Conservation (phyloP, 225 moss, liverwort and hornwort species). For the Bryoerythrophyllum caledonicum region DNA sequence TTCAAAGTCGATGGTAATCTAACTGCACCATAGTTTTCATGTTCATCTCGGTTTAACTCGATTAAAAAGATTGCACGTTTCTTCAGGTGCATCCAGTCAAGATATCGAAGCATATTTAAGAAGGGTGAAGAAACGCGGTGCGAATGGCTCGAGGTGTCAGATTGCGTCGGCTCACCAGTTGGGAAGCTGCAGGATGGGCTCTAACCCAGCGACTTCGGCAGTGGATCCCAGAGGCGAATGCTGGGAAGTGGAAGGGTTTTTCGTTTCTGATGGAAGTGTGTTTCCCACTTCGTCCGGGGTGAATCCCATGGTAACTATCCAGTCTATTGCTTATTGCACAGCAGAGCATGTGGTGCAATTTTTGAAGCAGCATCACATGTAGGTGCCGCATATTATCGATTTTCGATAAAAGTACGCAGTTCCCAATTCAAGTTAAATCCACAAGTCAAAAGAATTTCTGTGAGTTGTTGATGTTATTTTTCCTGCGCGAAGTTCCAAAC, state of each 20-base stretch:
- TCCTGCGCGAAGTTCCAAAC: too few relatives aligned
- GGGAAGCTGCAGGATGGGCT: conserved; percentile 83
- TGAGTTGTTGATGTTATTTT: too few relatives aligned
- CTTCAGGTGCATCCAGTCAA: conserved; percentile 17
- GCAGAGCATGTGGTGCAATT: conserved; percentile 41
- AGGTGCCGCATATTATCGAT: neutral
- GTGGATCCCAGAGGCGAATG: conserved; percentile 66
- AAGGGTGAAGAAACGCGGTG: conserved; percentile 34
- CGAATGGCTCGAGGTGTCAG: conserved; percentile 20
- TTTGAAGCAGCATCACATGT: neutral
- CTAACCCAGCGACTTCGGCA: conserved; percentile 34
- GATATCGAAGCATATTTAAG: conserved; percentile 49
- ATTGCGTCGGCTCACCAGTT: conserved; percentile 76
- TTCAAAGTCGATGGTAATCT: conserved; percentile 37
- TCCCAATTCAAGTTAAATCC: too few relatives aligned
- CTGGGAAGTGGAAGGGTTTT: conserved; percentile 77
- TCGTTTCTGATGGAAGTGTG: conserved; percentile 78
- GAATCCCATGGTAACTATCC: conserved; percentile 90
- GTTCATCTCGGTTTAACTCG: neutral
- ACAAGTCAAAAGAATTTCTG: too few relatives aligned
- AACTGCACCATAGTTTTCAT: neutral
- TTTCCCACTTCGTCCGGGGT: conserved; percentile 80
- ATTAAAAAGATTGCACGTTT: too few relatives aligned
- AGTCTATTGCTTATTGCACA: conserved; percentile 72
- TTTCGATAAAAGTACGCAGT: too few relatives aligned